phyloP scores from a whole-genome alignment of 2,329 filamentous ascomycete genomes.

The Alternaria panax region DNA sequence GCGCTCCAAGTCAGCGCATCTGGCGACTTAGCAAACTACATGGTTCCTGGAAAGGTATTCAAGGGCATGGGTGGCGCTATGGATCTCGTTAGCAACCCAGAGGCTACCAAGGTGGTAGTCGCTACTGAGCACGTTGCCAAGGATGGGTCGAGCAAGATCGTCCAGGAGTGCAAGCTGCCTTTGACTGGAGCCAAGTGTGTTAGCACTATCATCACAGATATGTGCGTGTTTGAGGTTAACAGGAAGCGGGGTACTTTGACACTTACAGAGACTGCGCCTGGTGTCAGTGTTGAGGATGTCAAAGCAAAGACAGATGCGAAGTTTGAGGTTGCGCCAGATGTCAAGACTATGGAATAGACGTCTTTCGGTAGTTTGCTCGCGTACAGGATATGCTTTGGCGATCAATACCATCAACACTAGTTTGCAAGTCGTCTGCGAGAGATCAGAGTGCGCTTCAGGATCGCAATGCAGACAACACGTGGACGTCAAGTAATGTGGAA shows the following conservation, averaged over 20 bases:
- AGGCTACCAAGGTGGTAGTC: conserved; percentile 84
- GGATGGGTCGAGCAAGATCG: conserved; percentile 89
- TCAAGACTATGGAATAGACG: conserved; percentile 73
- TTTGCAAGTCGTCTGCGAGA: not conserved
- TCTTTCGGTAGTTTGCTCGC: not conserved
- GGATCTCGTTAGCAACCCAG: conserved; percentile 87
- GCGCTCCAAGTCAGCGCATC: conserved; percentile 85
- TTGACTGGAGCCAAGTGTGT: conserved; percentile 49
- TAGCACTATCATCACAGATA: conserved; percentile 50
- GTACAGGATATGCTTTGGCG: not conserved
- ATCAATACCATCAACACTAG: not conserved
- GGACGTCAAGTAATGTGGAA: too few species aligned
- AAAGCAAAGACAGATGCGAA: conserved; percentile 85
- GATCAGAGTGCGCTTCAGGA: not conserved
- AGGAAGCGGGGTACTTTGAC: conserved; percentile 69
- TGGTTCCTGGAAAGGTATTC: conserved; percentile 84
- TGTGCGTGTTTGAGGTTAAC: conserved; percentile 70
- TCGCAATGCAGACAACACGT: not conserved
- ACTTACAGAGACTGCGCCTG: conserved; percentile 82
- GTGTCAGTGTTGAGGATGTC: conserved; percentile 86
- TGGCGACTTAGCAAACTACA: conserved; percentile 90
- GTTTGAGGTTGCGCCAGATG: conserved; percentile 77
- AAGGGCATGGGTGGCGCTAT: conserved; percentile 93
- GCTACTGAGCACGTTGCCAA: conserved; percentile 96
- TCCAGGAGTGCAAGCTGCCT: conserved; percentile 66